These are phyloP conservation scores for Babesia ovis DNA, from an alignment of 169 alveolate genomes.

Conservation along the genomic window DNA sequence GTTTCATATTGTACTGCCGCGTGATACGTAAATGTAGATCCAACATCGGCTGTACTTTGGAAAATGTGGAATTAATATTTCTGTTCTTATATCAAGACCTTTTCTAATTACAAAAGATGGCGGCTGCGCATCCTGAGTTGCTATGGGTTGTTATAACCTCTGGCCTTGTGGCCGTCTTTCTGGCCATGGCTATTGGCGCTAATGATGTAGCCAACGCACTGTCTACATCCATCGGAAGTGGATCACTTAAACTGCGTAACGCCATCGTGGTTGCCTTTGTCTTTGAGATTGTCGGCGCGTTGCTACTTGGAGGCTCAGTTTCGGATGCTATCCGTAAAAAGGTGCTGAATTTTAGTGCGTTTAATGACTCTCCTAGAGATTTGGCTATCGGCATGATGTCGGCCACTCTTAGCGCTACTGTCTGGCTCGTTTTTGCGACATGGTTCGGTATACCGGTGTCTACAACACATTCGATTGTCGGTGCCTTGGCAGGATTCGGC, in stretches of 20 bases:
- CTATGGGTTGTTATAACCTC: slow-evolving; percentile 80
- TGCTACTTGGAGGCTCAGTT: slow-evolving; percentile 84
- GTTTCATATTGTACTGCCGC: neutral
- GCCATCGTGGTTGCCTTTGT: slow-evolving; percentile 80
- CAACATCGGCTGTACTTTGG: neutral
- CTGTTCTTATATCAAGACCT: slow-evolving; percentile 1
- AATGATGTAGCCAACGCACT: slow-evolving; percentile 87
- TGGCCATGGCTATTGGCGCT: slow-evolving; percentile 85
- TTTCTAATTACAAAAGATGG: slow-evolving; percentile 41
- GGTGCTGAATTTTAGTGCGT: slow-evolving; percentile 76
- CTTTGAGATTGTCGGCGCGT: slow-evolving; percentile 83
- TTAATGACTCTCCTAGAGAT: slow-evolving; percentile 75
- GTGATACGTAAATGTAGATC: neutral
- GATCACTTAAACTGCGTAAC: slow-evolving; percentile 71
- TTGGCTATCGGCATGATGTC: slow-evolving; percentile 85
- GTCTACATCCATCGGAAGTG: slow-evolving; percentile 82
- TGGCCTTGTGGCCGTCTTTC: slow-evolving; percentile 70
- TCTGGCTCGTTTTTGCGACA: slow-evolving; percentile 81
- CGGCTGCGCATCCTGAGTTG: slow-evolving; percentile 71
- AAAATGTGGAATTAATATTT: neutral
- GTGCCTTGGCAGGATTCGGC: slow-evolving; percentile 85
- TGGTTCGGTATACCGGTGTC: slow-evolving; percentile 82
- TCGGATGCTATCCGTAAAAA: slow-evolving; percentile 81
- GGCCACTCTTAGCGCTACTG: slow-evolving; percentile 78
- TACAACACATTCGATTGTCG: slow-evolving; percentile 85